phyloP scores from a whole-genome alignment of 2,329 filamentous ascomycete genomes.

The Cladosporium sp. region DNA sequence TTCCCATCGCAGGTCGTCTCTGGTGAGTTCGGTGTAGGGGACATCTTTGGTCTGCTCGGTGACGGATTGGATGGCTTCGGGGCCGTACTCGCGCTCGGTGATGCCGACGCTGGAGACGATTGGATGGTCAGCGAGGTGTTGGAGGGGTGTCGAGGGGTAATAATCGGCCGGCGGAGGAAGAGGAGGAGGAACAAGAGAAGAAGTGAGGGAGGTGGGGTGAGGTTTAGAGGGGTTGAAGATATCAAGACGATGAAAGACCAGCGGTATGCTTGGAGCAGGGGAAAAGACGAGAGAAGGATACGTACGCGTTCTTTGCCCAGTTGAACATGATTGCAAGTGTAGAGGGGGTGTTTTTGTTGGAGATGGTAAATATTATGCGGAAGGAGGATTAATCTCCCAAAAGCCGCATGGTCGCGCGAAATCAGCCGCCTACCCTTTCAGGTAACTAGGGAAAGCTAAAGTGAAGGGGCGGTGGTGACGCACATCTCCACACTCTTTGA shows the following conservation, averaged over 20 bases:
- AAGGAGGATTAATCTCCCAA: not conserved
- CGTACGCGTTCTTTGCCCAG: slow-evolving; percentile 90
- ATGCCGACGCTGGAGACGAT: slow-evolving; percentile 66
- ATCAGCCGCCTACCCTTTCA: slow-evolving; percentile 2
- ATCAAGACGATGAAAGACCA: slow-evolving; percentile 18
- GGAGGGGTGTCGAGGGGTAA: not conserved
- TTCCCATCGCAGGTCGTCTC: slow-evolving; percentile 77
- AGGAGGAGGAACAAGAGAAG: no score
- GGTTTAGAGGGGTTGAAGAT: slow-evolving; percentile 13
- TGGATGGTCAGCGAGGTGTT: slow-evolving; percentile 1
- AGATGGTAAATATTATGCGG: not conserved
- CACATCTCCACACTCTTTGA: not conserved
- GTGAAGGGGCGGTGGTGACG: slow-evolving; percentile 7
- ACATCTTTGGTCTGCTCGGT: slow-evolving; percentile 71
- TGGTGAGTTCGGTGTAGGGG: slow-evolving; percentile 66
- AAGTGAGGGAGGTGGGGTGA: slow-evolving; percentile 37
- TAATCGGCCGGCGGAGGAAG: not conserved
- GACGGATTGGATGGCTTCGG: slow-evolving; percentile 79
- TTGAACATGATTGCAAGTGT: slow-evolving; percentile 64
- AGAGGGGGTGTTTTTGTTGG: not conserved
- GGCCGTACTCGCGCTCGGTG: slow-evolving; percentile 92
- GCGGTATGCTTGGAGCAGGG: slow-evolving; percentile 16
- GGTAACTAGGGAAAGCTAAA: no score
- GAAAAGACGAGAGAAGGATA: slow-evolving; percentile 16
- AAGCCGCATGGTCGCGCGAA: not conserved